Evolutionary conservation across 1,139 yeast species (phyloP).

Genomic region (Candida labiduridarum): DNA sequence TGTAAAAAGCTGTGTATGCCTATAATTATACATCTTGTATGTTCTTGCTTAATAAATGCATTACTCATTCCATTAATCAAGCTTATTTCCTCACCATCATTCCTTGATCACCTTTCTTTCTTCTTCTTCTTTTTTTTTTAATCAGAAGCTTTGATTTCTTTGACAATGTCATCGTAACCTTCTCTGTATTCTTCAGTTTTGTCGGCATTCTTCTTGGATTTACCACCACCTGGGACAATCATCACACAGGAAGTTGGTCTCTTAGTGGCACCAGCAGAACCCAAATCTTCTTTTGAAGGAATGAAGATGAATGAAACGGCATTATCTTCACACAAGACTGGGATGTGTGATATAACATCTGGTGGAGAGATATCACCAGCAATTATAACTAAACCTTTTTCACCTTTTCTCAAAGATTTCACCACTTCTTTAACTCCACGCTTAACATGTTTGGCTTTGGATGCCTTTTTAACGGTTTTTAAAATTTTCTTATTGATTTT

Average conservation of each 20-base stretch:
- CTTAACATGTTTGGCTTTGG: constrained; percentile 97
- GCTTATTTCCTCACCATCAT: neutral
- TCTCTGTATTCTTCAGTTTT: constrained; percentile 91
- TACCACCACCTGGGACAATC: constrained; percentile 96
- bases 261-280: constrained; percentile 98
- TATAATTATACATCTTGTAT: neutral
- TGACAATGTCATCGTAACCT: constrained; percentile 88
- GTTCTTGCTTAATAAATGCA: no score
- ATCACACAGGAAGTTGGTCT: constrained; percentile 98
- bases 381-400: constrained; percentile 91
- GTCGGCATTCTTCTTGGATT: constrained; percentile 75
- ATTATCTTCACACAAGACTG: constrained; percentile 94
- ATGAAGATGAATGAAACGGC: constrained; percentile 89
- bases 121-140: constrained; percentile 9
- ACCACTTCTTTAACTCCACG: constrained; percentile 99
- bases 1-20: no score
- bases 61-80: no score
- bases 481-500: constrained; percentile 93
- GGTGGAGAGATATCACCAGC: constrained; percentile 99
- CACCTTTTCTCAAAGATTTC: constrained; percentile 96
- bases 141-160: constrained; percentile 65
- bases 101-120: neutral
- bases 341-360: constrained; percentile 95
- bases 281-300: constrained; percentile 97
- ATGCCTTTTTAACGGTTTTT: constrained; percentile 95